Evolutionary conservation across 371 early-diverging fungal genomes (phyloP).

Genomic region (Mucor mucedo): DNA sequence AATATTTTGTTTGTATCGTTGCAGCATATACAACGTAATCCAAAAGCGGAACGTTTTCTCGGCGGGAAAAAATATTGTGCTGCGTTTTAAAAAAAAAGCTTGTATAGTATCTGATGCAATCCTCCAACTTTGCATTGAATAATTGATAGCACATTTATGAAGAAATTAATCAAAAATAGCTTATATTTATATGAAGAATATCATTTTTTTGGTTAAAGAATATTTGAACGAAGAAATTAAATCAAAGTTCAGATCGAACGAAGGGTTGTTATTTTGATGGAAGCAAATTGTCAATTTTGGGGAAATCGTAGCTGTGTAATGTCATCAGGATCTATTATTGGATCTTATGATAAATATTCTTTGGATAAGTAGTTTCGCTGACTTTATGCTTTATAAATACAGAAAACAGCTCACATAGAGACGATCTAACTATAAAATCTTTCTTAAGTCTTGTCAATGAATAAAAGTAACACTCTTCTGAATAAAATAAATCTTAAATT

Average conservation of each 20-base stretch:
- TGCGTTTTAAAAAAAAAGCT: too few species aligned
- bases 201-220: slow-evolving; percentile 8
- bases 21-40: too few species aligned
- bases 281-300: slow-evolving; percentile 13
- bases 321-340: slow-evolving; percentile 9
- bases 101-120: too few species aligned
- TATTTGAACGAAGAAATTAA: slow-evolving; percentile 12
- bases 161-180: slow-evolving; percentile 15
- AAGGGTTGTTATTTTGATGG: slow-evolving; percentile 9
- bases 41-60: too few species aligned
- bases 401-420: slow-evolving; percentile 14
- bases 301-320: slow-evolving; percentile 8
- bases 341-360: slow-evolving; percentile 1
- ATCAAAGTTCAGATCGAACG: too few species aligned
- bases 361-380: slow-evolving; percentile 8
- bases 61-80: too few species aligned
- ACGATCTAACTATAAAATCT: slow-evolving; percentile 7
- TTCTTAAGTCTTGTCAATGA: slow-evolving; percentile 7
- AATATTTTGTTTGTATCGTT: too few species aligned
- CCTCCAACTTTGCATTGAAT: not conserved
- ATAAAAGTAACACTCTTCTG: not conserved
- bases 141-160: slow-evolving; percentile 14
- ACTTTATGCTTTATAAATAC: slow-evolving; percentile 6
- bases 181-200: slow-evolving; percentile 13
- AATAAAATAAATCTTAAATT: too few species aligned